These are phyloP conservation scores for Pestalotiopsis sp. DNA, from an alignment of 2,329 filamentous ascomycete genomes.

Conservation along the genomic window DNA sequence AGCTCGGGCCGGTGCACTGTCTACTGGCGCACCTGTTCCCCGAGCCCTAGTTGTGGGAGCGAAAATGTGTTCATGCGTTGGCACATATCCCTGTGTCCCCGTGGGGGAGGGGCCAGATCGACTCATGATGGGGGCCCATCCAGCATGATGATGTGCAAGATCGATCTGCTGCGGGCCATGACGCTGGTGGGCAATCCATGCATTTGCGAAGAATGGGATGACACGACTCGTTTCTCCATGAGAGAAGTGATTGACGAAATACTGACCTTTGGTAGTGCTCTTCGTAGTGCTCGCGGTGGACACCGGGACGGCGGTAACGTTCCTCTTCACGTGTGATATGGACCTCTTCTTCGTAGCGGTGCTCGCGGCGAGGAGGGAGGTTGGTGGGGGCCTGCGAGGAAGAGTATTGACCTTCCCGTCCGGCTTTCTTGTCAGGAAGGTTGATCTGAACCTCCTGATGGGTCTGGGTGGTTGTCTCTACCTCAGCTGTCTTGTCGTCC, in stretches of 20 bases:
- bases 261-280: slow-evolving; percentile 58
- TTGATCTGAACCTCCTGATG: slow-evolving; percentile 91
- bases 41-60: not conserved
- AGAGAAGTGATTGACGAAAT: not conserved
- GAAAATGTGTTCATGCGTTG: not conserved
- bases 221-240: not conserved
- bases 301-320: slow-evolving; percentile 72
- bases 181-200: not conserved
- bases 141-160: not conserved
- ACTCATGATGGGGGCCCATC: not conserved
- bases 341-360: slow-evolving; percentile 82
- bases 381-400: slow-evolving; percentile 56
- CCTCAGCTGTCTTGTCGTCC: slow-evolving; percentile 59
- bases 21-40: not conserved
- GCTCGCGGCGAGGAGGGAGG: slow-evolving; percentile 65
- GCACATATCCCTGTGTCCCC: not conserved
- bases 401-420: slow-evolving; percentile 97
- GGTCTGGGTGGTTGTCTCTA: slow-evolving; percentile 58
- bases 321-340: slow-evolving; percentile 78
- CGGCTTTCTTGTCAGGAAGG: slow-evolving; percentile 73
- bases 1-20: not conserved
- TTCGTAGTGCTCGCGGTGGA: slow-evolving; percentile 52
- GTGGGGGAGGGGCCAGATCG: not conserved
- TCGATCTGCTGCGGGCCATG: not conserved
- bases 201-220: not conserved